Evolutionary conservation across 208 protist genomes (phyloP).

Genomic region (Crithidia fasciculata): DNA sequence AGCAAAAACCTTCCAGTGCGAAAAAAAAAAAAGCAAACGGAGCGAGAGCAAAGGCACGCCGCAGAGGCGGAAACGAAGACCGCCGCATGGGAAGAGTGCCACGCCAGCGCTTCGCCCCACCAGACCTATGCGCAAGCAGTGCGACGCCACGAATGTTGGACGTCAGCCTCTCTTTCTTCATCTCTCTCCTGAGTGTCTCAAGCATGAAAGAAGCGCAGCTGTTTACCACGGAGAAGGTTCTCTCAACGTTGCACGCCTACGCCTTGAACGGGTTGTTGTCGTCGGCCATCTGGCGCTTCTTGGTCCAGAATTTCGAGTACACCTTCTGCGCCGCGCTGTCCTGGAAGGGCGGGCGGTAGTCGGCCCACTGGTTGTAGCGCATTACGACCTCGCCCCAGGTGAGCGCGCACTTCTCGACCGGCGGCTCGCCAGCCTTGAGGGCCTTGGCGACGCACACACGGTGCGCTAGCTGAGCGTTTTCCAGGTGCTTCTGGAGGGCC

Average conservation of each 20-base stretch:
- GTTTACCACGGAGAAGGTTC: background rate
- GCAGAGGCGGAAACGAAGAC: too few relatives aligned
- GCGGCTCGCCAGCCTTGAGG: constrained; percentile 65
- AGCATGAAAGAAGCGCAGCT: too few relatives aligned
- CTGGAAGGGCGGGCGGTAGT: constrained; percentile 87
- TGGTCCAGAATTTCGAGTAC: constrained; percentile 90
- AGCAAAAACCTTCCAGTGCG: too few relatives aligned
- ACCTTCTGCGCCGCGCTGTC: constrained; percentile 65
- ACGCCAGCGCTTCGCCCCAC: too few relatives aligned
- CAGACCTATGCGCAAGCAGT: too few relatives aligned
- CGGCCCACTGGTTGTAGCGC: constrained; percentile 88
- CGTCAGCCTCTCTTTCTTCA: background rate
- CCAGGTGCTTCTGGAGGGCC: constrained; percentile 86
- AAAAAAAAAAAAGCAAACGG: too few relatives aligned
- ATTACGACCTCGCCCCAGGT: constrained; percentile 91
- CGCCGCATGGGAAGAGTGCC: too few relatives aligned
- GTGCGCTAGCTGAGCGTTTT: constrained; percentile 90
- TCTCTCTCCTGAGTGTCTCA: background rate
- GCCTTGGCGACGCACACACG: constrained; percentile 89
- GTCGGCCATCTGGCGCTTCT: constrained; percentile 76
- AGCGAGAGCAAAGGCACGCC: too few relatives aligned
- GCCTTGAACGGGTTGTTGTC: constrained; percentile 53
- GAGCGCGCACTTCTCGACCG: constrained; percentile 86
- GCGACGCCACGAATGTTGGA: too few relatives aligned
- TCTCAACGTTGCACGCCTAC: constrained; percentile 8